Conservation (phyloP, 495 filamentous ascomycete species). For the Neurospora intermedia region DNA sequence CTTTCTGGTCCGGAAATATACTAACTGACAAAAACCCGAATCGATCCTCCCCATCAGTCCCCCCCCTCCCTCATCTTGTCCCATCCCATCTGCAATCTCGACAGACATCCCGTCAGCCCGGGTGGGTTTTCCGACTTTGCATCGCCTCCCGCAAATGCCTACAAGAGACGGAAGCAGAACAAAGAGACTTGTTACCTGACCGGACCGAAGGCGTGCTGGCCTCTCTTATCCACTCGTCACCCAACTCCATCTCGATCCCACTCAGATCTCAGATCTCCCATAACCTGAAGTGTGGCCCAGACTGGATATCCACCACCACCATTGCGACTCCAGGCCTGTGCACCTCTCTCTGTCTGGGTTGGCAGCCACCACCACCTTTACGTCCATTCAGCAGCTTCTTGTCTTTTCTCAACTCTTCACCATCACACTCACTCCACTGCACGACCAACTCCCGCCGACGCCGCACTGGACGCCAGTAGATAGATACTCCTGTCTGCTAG, state of each 20-base stretch:
- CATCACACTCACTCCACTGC: background rate
- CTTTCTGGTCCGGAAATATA: background rate
- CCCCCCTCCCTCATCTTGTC: background rate
- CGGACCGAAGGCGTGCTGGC: background rate
- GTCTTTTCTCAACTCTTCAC: background rate
- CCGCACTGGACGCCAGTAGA: background rate
- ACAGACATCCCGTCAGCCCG: background rate
- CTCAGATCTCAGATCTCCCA: background rate
- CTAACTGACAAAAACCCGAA: background rate
- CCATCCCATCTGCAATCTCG: background rate
- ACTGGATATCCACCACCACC: background rate
- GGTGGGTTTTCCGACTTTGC: background rate
- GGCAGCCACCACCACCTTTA: background rate
- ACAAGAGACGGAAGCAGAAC: background rate
- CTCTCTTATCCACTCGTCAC: background rate
- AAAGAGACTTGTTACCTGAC: background rate
- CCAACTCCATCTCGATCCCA: background rate
- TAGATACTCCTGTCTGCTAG: background rate
- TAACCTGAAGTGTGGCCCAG: background rate
- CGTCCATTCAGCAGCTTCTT: background rate
- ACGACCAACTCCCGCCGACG: background rate
- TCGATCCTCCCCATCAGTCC: background rate
- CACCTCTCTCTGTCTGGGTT: background rate
- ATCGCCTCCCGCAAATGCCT: background rate
- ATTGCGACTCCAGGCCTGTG: background rate